These are phyloP conservation scores for Neofusicoccum sp. DNA, from an alignment of 2,329 filamentous ascomycete genomes.

Conservation along the genomic window DNA sequence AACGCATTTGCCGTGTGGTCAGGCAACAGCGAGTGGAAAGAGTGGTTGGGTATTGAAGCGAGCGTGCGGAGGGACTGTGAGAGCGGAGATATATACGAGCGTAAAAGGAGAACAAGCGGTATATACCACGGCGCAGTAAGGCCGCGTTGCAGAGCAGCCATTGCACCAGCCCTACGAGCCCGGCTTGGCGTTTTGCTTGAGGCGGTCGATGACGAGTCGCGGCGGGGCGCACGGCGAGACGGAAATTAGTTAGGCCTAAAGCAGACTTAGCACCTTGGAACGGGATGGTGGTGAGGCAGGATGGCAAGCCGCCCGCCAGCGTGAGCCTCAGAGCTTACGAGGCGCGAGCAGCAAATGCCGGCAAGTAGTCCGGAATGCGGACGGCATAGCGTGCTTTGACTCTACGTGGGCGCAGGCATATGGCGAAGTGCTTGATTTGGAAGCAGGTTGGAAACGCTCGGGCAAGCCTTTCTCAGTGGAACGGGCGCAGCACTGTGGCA, in stretches of 20 bases:
- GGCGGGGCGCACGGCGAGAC: neutral
- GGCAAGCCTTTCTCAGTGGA: too few species aligned
- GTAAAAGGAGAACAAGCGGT: neutral
- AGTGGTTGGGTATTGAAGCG: neutral
- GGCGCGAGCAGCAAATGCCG: too few species aligned
- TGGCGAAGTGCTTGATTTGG: too few species aligned
- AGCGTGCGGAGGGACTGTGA: neutral
- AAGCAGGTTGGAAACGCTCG: too few species aligned
- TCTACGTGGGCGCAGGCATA: too few species aligned
- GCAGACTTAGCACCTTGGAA: too few species aligned
- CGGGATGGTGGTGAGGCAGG: too few species aligned
- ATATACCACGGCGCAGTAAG: neutral
- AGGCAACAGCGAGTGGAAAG: neutral
- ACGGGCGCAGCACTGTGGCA: too few species aligned
- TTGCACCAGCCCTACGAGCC: neutral
- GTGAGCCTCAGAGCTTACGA: too few species aligned
- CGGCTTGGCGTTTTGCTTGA: neutral
- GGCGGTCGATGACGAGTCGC: neutral
- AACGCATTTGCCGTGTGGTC: neutral
- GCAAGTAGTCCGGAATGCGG: too few species aligned
- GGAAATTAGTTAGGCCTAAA: neutral
- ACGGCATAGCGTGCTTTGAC: too few species aligned
- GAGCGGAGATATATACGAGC: neutral
- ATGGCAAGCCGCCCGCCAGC: too few species aligned
- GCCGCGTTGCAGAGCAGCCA: constrained; percentile 3